phyloP scores from a whole-genome alignment of 2,329 filamentous ascomycete species.

The Epichloe festucae region DNA sequence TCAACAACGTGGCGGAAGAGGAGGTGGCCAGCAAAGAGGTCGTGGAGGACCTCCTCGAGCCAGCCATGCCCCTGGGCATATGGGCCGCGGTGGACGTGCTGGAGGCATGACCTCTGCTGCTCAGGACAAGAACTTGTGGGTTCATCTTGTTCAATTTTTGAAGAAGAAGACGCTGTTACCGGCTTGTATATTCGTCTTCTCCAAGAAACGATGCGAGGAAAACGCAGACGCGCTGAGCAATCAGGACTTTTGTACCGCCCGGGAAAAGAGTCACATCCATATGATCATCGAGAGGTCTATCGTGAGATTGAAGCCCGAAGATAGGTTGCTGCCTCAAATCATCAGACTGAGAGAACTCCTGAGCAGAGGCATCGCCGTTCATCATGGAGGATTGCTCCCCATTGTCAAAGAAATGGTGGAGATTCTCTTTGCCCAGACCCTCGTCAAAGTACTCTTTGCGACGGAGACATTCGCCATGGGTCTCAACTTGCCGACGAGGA shows the following conservation, averaged over 20 bases:
- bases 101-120: slow-evolving; percentile 80
- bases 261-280: slow-evolving; percentile 92
- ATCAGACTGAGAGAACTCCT: slow-evolving; percentile 75
- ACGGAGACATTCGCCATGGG: slow-evolving; percentile 99
- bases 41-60: slow-evolving; percentile 41
- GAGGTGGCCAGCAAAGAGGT: slow-evolving; percentile 35
- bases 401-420: slow-evolving; percentile 98
- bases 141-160: slow-evolving; percentile 83
- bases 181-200: slow-evolving; percentile 96
- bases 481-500: slow-evolving; percentile 85
- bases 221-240: slow-evolving; percentile 93
- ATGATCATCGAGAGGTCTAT: slow-evolving; percentile 96
- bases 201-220: slow-evolving; percentile 93
- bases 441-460: slow-evolving; percentile 94
- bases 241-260: slow-evolving; percentile 84
- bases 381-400: slow-evolving; percentile 85
- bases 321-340: slow-evolving; percentile 84
- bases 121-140: slow-evolving; percentile 94
- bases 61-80: slow-evolving; percentile 61
- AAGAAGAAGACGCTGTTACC: slow-evolving; percentile 79
- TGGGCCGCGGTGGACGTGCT: slow-evolving; percentile 74
- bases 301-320: slow-evolving; percentile 79
- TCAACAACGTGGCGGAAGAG: slow-evolving; percentile 27
- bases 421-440: slow-evolving; percentile 84
- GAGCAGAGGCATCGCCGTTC: slow-evolving; percentile 81